phyloP scores from a whole-genome alignment of 371 early-diverging fungal genomes.

The Lichtheimia corymbifera region DNA sequence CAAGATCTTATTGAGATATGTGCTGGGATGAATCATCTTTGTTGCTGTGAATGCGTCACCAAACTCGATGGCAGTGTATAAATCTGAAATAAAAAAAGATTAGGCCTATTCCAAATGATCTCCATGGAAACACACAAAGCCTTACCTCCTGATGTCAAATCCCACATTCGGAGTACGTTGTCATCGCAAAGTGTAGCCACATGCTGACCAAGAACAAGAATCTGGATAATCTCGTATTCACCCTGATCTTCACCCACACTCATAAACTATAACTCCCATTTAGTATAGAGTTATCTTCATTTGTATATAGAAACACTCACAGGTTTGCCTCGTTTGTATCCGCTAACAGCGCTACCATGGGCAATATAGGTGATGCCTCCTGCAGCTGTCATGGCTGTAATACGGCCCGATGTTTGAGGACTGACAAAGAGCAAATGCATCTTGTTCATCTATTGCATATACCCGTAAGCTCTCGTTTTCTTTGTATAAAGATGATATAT shows the following conservation, averaged over 20 bases:
- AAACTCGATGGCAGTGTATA: conserved; percentile 79
- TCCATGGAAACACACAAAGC: neutral
- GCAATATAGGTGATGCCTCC: conserved; percentile 79
- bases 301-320: neutral
- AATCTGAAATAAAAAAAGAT: conserved; percentile 44
- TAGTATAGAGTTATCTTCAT: neutral
- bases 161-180: conserved; percentile 80
- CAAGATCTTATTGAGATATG: conserved; percentile 95
- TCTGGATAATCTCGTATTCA: conserved; percentile 36
- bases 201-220: conserved; percentile 72
- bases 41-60: conserved; percentile 73
- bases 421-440: conserved; percentile 61
- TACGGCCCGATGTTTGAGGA: conserved; percentile 66
- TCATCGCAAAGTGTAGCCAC: conserved; percentile 81
- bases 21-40: conserved; percentile 87
- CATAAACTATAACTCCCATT: neutral
- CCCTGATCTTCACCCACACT: conserved; percentile 34
- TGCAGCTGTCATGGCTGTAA: conserved; percentile 74
- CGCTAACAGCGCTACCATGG: conserved; percentile 60
- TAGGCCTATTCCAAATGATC: no score
- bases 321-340: conserved; percentile 72
- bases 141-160: conserved; percentile 67
- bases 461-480: neutral
- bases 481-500: neutral
- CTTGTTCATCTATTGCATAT: conserved; percentile 29